Evolutionary conservation across 139 green algal species (phyloP).

Genomic region (Nannochloris sp.): DNA sequence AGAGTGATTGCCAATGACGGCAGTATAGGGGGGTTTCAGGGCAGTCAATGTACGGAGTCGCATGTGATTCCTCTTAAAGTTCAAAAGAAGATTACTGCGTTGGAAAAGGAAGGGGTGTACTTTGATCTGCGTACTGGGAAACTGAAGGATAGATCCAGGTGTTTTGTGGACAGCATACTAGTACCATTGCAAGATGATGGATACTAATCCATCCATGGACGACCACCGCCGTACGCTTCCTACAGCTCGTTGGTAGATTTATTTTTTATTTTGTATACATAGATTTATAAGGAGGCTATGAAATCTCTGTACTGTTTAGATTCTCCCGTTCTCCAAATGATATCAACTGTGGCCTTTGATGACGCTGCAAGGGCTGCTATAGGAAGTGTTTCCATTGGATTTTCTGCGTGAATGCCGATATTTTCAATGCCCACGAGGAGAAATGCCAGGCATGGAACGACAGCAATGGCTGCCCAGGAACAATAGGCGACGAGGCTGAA

Average conservation of each 20-base stretch:
- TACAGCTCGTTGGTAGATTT: too few relatives aligned
- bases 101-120: slow-evolving; percentile 46
- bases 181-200: too few relatives aligned
- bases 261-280: too few relatives aligned
- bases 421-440: slow-evolving; percentile 26
- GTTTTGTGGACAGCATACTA: too few relatives aligned
- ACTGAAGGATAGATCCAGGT: neutral
- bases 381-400: slow-evolving; percentile 18
- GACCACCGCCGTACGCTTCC: too few relatives aligned
- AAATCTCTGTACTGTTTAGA: too few relatives aligned
- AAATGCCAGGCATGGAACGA: slow-evolving; percentile 4
- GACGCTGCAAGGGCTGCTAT: slow-evolving; percentile 51
- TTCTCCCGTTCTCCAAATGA: slow-evolving; percentile 1
- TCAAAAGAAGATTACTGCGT: slow-evolving; percentile 37
- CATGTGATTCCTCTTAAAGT: slow-evolving; percentile 28
- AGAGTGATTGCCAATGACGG: slow-evolving; percentile 53
- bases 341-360: slow-evolving; percentile 1
- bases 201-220: too few relatives aligned
- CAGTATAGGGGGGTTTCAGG: slow-evolving; percentile 64
- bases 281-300: neutral
- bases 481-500: slow-evolving; percentile 24
- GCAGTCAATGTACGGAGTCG: slow-evolving; percentile 22
- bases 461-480: slow-evolving; percentile 8
- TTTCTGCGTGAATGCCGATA: slow-evolving; percentile 20
- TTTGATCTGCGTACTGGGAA: slow-evolving; percentile 24